Conservation (phyloP, 2,329 filamentous ascomycete species). For the Orbilia blumenaviensis region DNA sequence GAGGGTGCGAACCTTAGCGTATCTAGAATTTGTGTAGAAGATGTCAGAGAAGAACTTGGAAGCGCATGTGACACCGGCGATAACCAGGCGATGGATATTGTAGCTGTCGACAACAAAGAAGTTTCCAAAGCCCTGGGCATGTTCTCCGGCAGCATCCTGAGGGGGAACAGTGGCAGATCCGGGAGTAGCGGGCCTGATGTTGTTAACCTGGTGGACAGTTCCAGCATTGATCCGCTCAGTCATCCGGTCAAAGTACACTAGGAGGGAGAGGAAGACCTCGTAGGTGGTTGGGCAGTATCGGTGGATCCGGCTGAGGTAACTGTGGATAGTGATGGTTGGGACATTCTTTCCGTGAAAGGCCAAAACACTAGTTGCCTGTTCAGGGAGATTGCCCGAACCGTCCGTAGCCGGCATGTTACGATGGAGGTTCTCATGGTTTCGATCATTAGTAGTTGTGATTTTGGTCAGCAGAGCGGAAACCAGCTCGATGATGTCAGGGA, state of each 20-base stretch:
- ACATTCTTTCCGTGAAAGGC: conserved; percentile 99
- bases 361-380: conserved; percentile 77
- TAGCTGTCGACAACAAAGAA: conserved; percentile 98
- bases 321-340: conserved; percentile 93
- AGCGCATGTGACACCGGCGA: conserved; percentile 95
- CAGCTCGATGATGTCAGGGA: conserved; percentile 98
- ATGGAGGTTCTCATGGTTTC: conserved; percentile 90
- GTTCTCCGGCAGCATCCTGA: conserved; percentile 31
- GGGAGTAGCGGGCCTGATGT: conserved; percentile 35
- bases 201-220: conserved; percentile 44
- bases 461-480: conserved; percentile 94
- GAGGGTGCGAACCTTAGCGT: conserved; percentile 85
- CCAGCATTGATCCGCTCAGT: conserved; percentile 85
- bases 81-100: conserved; percentile 96
- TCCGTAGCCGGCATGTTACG: conserved; percentile 73
- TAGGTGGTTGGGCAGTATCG: conserved; percentile 99
- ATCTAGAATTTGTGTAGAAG: conserved; percentile 98
- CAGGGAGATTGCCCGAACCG: conserved; percentile 68
- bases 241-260: conserved; percentile 99
- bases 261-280: conserved; percentile 91
- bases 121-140: conserved; percentile 66
- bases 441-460: conserved; percentile 95
- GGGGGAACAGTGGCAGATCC: conserved; percentile 48
- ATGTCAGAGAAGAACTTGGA: conserved; percentile 99
- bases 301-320: conserved; percentile 94